These are phyloP conservation scores for Salix udensis DNA, from an alignment of 345 rosid genomes.

Conservation along the genomic window DNA sequence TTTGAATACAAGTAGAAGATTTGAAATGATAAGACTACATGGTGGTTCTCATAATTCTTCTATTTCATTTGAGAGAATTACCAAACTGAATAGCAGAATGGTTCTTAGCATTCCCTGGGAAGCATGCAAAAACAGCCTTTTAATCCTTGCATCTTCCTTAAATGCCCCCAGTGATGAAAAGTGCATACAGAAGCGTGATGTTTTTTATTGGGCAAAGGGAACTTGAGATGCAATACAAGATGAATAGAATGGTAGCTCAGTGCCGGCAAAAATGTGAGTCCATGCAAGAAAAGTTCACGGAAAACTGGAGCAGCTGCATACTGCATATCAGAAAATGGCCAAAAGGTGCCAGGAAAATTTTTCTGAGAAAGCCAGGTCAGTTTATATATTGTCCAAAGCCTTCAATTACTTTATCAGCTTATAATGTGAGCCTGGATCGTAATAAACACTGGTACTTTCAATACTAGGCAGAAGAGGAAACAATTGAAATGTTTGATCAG, in stretches of 20 bases:
- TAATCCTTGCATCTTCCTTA: constrained; percentile 36
- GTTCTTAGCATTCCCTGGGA: background rate
- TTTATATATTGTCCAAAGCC: constrained; percentile 6
- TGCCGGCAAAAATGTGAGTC: no score
- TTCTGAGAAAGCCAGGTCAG: constrained; percentile 86
- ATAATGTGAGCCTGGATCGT: constrained; percentile 8
- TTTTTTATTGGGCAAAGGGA: no score
- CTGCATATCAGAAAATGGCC: no score
- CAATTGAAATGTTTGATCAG: constrained; percentile 16
- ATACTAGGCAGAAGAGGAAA: constrained; percentile 77
- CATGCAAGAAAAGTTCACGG: no score
- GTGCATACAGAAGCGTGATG: no score
- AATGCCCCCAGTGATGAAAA: constrained; percentile 36
- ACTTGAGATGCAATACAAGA: no score
- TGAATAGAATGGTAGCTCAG: no score
- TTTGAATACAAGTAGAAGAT: background rate
- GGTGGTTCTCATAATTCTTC: background rate
- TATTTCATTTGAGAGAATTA: constrained; percentile 3
- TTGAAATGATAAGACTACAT: background rate
- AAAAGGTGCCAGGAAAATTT: constrained; percentile 88
- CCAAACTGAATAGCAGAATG: background rate
- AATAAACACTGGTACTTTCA: constrained; percentile 2
- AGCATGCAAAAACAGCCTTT: constrained; percentile 8
- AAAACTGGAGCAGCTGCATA: no score
- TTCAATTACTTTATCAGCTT: background rate